Base-by-base conservation (phyloP, 768 basidiomycete genomes). In the Lactarius psammicola region DNA sequence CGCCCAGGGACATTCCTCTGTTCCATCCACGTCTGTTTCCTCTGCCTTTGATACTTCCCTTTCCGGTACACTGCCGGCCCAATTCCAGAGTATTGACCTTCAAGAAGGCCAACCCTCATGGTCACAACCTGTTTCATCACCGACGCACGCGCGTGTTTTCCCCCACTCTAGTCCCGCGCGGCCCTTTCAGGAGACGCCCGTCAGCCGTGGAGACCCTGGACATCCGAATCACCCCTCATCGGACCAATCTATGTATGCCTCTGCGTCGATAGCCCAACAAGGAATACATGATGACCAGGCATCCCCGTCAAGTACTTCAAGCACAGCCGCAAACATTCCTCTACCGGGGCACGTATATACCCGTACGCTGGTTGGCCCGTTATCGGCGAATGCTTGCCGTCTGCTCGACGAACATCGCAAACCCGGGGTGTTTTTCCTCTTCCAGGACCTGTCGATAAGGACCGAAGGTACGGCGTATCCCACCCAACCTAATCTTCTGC, bases 401-500 rank as follows among this genome's bases (percentile, higher is more conserved):
- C 81, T 97, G 59, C 78, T 86, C 63, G 94, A 96, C 74, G 91
- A 94, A 73, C 86, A 94, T 75, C 88, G 90, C 67, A 87, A 88
- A 68, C 82, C 85, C 59, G 95, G 95, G 8, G 89, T 97, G 68
- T 98, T 94, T 77, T 98, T 97, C 79, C 87, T 97, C 67, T 94
- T 95, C 78, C 94, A 94, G 75, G 95, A 97, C 78, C 78, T 98
- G 60, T 94, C 92, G 55, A 90, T 98, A 56, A 85, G 95, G 64
- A 95, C 92, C 23, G 95, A 98, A 84, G 92, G 92, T 89, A 76
- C 73, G 73, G 56, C 36, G 54, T 66, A 28, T 55, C 63, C 56
- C 54, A 7, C 33, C 54, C 49, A 17, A 28, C 60, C 65, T 59
- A 56, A 9, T 18, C 54, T 15, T 4, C 61, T 65, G n/a, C 66